Conservation (phyloP, 1,284 basidiomycete species). For the Peniophora sp. region DNA sequence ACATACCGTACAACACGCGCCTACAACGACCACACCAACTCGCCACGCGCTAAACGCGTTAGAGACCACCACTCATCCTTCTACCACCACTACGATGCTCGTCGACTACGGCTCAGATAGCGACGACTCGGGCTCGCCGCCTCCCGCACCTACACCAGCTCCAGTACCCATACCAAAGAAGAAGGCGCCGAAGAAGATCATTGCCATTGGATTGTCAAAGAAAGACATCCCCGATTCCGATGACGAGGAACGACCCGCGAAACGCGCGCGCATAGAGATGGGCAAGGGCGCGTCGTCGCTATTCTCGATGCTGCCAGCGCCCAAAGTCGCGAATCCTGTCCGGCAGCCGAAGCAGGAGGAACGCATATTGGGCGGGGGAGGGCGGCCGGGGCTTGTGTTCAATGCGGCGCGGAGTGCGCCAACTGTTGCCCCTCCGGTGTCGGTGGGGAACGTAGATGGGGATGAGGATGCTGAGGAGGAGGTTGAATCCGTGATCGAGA, state of each 20-base stretch:
- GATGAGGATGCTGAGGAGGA: conserved; percentile 7
- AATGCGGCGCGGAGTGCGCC: conserved; percentile 21
- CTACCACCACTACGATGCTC: conserved; percentile 41
- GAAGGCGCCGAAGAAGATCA: conserved; percentile 59
- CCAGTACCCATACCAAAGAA: conserved; percentile 25
- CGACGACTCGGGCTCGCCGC: conserved; percentile 39
- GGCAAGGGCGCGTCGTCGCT: conserved; percentile 54
- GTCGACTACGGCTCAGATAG: conserved; percentile 69
- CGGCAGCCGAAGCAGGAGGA: conserved; percentile 20
- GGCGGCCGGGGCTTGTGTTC: conserved; percentile 53
- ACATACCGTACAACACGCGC: too few species aligned
- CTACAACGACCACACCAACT: not conserved
- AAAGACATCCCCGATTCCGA: conserved; percentile 17
- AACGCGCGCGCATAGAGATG: conserved; percentile 52
- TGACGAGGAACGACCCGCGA: conserved; percentile 32
- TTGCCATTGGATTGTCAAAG: conserved; percentile 56
- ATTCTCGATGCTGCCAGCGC: conserved; percentile 68
- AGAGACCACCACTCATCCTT: not conserved
- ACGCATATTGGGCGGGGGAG: conserved; percentile 58
- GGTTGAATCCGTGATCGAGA: conserved; percentile 10
- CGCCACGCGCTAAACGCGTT: too few species aligned
- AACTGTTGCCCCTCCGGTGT: not conserved
- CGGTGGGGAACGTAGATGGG: conserved; percentile 18
- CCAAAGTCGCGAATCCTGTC: conserved; percentile 39
- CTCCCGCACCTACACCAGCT: conserved; percentile 15